Percentiles rank a stretch among this genome's conserved stretches.
phyloP scores from a whole-genome alignment of 495 filamentous ascomycete genomes.

The Echria macrotheca region DNA sequence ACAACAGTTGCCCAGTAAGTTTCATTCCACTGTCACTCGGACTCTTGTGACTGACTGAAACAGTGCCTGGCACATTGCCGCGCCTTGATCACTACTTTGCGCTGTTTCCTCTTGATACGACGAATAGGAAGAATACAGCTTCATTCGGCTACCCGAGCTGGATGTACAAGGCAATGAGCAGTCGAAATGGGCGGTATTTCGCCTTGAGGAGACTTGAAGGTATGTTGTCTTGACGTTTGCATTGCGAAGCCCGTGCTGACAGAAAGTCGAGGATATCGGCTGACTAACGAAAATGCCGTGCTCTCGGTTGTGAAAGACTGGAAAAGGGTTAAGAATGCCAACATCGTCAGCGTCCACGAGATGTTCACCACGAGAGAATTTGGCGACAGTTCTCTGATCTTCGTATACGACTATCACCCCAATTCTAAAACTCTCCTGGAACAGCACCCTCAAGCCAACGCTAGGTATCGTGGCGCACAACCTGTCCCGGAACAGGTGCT shows the following conservation, averaged over 20 bases:
- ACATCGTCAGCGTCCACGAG: conserved; percentile 82
- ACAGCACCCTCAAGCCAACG: conserved; percentile 62
- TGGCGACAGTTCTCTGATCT: conserved; percentile 88
- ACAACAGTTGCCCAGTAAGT: conserved; percentile 76
- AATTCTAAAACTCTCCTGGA: conserved; percentile 85
- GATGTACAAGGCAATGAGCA: conserved; percentile 92
- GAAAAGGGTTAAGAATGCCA: conserved; percentile 78
- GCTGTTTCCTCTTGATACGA: conserved; percentile 83
- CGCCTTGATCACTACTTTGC: too few species aligned
- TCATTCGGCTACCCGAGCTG: conserved; percentile 83
- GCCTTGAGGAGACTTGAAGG: conserved; percentile 79
- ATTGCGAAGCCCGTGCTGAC: not conserved
- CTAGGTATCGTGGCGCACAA: conserved; percentile 39
- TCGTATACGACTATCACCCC: conserved; percentile 91
- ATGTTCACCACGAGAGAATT: conserved; percentile 91
- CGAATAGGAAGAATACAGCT: conserved; percentile 60
- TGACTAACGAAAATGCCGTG: conserved; percentile 86
- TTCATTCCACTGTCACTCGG: not conserved
- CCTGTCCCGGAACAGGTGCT: conserved; percentile 64
- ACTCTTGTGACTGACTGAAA: not conserved
- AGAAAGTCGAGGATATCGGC: conserved; percentile 39
- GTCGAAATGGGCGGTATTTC: conserved; percentile 78
- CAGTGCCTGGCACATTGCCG: too few species aligned
- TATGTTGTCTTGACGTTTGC: conserved; percentile 1
- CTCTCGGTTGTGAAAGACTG: conserved; percentile 74